Base-by-base conservation (phyloP, 331 rosid species). In the Malus hybrid region DNA sequence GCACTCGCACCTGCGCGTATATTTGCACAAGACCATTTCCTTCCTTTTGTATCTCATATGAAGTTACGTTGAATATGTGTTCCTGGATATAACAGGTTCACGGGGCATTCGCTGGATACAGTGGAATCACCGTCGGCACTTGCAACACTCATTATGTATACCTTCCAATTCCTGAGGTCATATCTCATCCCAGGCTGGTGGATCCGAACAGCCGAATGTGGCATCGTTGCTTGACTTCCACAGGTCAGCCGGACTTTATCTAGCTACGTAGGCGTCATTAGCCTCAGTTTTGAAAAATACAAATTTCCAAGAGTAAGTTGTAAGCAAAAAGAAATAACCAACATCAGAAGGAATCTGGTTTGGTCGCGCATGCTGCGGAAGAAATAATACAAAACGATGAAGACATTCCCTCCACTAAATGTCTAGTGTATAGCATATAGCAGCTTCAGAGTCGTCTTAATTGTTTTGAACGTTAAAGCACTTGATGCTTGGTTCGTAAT, bases 181-280 rank as follows among this genome's bases (percentile, higher is more conserved):
- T 95, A 80, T 89, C 93, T 18, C 85, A 90, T 74, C 90, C 97
- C 31, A 87, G 97, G 72, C 67, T 84, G 80, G 90, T 95, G 71
- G 97, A 95, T 73, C 97, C 87, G 6, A 95, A 95, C 83, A 92
- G 99, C 70, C 83, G 97, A 83, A 95, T 92, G 99, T 95, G 99
- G 99, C 99, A 92, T 82, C 97, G 97, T 77, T 92, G 97, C 90
- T 78, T 95, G 82, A 92, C 97, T 66, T 92, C 99, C n/a, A 95
- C 97, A 0, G 97, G 99, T 78, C 99, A 95, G 82, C 99, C 99
- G 3, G 97, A 95, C 76, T 95, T 94, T 79, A 15, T 87, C 69
- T 94, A 27, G 54, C 69, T 33, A 70, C 52, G 8, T 22, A 46
- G 34, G 64, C 64, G 55, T 73, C 69, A 67, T 64, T 77, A 74